Evolutionary conservation across 2,329 filamentous ascomycete species (phyloP).

Genomic region (Alternaria tenuissima): DNA sequence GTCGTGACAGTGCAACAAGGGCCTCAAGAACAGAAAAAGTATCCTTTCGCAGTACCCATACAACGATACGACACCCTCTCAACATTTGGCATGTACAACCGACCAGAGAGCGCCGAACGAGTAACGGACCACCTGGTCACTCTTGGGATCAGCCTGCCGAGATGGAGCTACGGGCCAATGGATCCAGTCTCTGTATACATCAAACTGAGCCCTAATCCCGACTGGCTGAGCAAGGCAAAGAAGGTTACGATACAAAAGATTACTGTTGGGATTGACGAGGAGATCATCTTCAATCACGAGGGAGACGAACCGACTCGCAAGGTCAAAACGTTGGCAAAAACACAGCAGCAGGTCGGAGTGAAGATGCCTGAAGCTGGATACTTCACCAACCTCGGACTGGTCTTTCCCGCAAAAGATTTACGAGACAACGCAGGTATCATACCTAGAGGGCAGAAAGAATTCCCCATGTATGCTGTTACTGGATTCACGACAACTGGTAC

Average conservation of each 20-base stretch:
- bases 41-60: conserved; percentile 88
- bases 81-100: conserved; percentile 99
- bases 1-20: conserved; percentile 96
- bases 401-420: conserved; percentile 89
- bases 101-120: conserved; percentile 85
- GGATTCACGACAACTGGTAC: conserved; percentile 95
- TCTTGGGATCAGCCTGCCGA: conserved; percentile 87
- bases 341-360: conserved; percentile 79
- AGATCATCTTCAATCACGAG: conserved; percentile 98
- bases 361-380: conserved; percentile 92
- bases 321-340: conserved; percentile 84
- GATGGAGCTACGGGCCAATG: conserved; percentile 95
- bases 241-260: conserved; percentile 95
- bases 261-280: conserved; percentile 92
- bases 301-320: conserved; percentile 94
- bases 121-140: conserved; percentile 91
- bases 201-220: conserved; percentile 88
- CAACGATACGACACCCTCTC: conserved; percentile 95
- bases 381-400: conserved; percentile 87
- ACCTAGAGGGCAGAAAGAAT: conserved; percentile 82
- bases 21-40: conserved; percentile 85
- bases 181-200: conserved; percentile 97
- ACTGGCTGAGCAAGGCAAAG: conserved; percentile 89
- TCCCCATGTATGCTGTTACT: conserved; percentile 85
- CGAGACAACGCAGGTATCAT: conserved; percentile 88